phyloP scores from a whole-genome alignment of 495 filamentous ascomycete species.

The Mycothermus thermophilus region DNA sequence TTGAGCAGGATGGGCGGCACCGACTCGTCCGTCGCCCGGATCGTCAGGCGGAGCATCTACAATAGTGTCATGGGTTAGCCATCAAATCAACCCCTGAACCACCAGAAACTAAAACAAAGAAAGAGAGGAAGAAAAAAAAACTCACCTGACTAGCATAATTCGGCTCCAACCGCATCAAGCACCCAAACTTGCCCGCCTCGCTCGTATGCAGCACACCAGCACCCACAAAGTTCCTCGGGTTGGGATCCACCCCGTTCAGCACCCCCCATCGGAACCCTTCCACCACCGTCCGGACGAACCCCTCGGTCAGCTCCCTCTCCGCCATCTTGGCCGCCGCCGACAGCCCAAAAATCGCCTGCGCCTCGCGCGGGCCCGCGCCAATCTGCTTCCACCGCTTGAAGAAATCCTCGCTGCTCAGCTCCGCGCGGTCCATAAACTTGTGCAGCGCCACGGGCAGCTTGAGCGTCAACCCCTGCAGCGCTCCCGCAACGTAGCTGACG shows the following conservation, averaged over 20 bases:
- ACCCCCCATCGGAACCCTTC: slow-evolving; percentile 82
- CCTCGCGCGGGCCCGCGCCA: slow-evolving; percentile 71
- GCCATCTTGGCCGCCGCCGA: slow-evolving; percentile 31
- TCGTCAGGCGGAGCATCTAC: slow-evolving; percentile 90
- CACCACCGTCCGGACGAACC: slow-evolving; percentile 52
- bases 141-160: slow-evolving; percentile 79
- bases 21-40: slow-evolving; percentile 82
- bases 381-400: slow-evolving; percentile 99
- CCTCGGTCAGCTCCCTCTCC: slow-evolving; percentile 37
- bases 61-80: background rate
- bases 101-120: background rate
- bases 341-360: slow-evolving; percentile 70
- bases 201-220: slow-evolving; percentile 80
- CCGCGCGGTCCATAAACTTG: slow-evolving; percentile 90
- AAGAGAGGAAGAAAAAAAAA: background rate
- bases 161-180: slow-evolving; percentile 83
- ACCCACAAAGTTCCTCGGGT: slow-evolving; percentile 81
- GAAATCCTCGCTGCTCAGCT: slow-evolving; percentile 76
- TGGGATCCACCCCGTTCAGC: slow-evolving; percentile 74
- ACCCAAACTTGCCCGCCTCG: slow-evolving; percentile 80
- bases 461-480: slow-evolving; percentile 82
- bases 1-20: slow-evolving; percentile 70
- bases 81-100: background rate
- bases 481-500: slow-evolving; percentile 85
- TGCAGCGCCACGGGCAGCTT: slow-evolving; percentile 80